phyloP scores from a whole-genome alignment of 305 asterid species.

The Fraxinus xanthoxyloides region DNA sequence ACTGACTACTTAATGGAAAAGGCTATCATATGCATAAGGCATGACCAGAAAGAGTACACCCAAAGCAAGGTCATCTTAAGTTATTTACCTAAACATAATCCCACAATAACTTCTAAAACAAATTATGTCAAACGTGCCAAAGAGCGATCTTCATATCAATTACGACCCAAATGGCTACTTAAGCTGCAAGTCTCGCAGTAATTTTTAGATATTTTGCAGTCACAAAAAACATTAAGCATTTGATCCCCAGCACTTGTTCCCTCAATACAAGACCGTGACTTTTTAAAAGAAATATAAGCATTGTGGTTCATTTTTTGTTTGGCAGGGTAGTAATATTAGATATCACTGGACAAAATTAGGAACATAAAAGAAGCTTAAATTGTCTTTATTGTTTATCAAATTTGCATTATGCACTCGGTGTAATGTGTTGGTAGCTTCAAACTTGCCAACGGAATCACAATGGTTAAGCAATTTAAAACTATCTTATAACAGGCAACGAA shows the following conservation, averaged over 20 bases:
- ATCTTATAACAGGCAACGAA: not conserved
- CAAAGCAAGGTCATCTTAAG: not conserved
- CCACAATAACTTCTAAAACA: not conserved
- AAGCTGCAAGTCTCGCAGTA: not conserved
- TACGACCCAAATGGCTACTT: not conserved
- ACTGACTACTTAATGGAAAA: not conserved
- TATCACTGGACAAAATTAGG: not conserved
- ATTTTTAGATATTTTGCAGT: not conserved
- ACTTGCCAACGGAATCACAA: not conserved
- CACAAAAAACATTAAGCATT: not conserved
- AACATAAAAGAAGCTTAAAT: no score
- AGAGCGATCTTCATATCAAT: not conserved
- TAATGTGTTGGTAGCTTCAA: not conserved
- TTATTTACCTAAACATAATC: not conserved
- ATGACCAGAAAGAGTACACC: not conserved
- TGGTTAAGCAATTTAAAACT: not conserved
- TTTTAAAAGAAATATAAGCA: not conserved
- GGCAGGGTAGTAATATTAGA: not conserved
- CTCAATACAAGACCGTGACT: not conserved
- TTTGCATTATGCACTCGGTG: not conserved
- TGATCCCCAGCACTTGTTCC: not conserved
- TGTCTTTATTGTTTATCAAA: not conserved
- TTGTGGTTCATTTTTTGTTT: no score
- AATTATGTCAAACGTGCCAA: not conserved
- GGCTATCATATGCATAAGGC: not conserved